These are phyloP conservation scores for Coemansia sp. DNA, from an alignment of 192 early-diverging fungal species.

Conservation along the genomic window DNA sequence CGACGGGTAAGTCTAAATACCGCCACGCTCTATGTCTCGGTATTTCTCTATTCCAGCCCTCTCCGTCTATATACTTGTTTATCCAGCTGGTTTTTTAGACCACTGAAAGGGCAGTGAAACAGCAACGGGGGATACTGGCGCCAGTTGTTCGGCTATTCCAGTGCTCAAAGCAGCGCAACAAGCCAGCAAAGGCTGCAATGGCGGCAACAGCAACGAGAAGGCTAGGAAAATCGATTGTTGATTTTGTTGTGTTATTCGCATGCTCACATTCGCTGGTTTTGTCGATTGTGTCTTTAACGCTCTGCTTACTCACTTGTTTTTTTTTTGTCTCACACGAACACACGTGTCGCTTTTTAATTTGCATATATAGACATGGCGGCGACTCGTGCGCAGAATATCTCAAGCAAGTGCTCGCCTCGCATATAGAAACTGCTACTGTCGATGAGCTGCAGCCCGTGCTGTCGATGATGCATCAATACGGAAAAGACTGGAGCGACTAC, in stretches of 20 bases:
- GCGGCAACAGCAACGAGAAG: neutral
- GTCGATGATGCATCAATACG: slow-evolving; percentile 35
- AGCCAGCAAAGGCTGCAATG: neutral
- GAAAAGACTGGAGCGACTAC: slow-evolving; percentile 46
- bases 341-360: neutral
- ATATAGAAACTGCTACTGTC: slow-evolving; percentile 35
- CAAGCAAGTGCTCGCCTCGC: slow-evolving; percentile 31
- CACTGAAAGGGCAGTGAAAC: too few species aligned
- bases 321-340: neutral
- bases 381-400: slow-evolving; percentile 50
- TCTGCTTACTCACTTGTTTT: neutral
- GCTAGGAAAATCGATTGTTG: too few species aligned
- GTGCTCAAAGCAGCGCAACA: too few species aligned
- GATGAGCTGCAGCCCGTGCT: slow-evolving; percentile 26
- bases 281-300: neutral
- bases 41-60: too few species aligned
- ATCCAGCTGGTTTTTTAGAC: too few species aligned
- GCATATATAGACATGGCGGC: slow-evolving; percentile 43
- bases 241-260: neutral
- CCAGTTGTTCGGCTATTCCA: too few species aligned
- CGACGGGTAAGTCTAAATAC: slow-evolving; percentile 36
- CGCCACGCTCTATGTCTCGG: neutral
- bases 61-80: neutral
- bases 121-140: too few species aligned
- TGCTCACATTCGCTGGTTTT: neutral